A percentile compares a stretch with the other conserved stretches of the same genome.
Evolutionary conservation across 106 monocot species (phyloP).

Genomic region (Dendrobium nobile): DNA sequence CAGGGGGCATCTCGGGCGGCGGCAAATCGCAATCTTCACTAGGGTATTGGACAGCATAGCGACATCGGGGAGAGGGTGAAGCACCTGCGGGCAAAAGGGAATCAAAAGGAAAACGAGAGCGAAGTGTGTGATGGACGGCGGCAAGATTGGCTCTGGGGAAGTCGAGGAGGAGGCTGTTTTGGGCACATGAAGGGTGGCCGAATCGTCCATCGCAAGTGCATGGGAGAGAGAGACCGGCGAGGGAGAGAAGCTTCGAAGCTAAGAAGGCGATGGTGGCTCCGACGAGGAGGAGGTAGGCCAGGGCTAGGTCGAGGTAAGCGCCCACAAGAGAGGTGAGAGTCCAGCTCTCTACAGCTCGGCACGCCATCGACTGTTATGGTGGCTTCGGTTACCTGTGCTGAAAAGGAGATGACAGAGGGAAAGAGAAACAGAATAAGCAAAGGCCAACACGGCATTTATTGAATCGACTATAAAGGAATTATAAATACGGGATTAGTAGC

Average conservation of each 20-base stretch:
- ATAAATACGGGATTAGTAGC: no score
- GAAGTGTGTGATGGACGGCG: constrained; percentile 15
- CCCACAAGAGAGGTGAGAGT: constrained; percentile 40
- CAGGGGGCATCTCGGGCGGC: neutral
- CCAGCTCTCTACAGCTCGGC: constrained; percentile 27
- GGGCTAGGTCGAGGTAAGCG: constrained; percentile 50
- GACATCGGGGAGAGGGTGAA: constrained; percentile 4
- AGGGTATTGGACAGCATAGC: constrained; percentile 1
- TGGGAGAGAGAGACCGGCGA: constrained; percentile 50
- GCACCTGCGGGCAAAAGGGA: constrained; percentile 1
- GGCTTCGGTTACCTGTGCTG: neutral
- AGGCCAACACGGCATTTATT: neutral
- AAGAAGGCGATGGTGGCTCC: constrained; percentile 40
- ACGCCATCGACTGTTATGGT: neutral
- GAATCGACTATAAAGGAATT: no score
- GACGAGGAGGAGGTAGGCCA: constrained; percentile 59
- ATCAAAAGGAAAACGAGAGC: constrained; percentile 27
- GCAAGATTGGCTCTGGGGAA: constrained; percentile 7
- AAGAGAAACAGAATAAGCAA: neutral
- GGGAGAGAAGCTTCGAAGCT: constrained; percentile 30
- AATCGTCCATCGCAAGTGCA: constrained; percentile 31
- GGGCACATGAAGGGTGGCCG: neutral
- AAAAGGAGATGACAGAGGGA: neutral
- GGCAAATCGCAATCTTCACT: neutral
- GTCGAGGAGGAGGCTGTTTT: constrained; percentile 13